phyloP scores from a whole-genome alignment of 352 stramenopile species.

The Phytophthora pisi region DNA sequence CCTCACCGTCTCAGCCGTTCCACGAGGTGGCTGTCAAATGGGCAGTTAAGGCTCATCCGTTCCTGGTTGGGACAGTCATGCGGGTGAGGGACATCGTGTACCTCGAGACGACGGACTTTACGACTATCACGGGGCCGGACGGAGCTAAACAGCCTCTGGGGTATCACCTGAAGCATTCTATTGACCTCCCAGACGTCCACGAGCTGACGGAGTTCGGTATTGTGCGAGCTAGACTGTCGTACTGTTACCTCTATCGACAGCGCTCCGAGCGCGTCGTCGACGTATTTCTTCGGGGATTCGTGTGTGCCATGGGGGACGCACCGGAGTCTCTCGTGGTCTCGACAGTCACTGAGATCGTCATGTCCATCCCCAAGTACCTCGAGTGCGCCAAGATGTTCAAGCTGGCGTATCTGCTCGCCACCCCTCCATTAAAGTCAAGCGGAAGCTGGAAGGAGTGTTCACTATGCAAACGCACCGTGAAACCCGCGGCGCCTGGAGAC shows the following conservation, averaged over 20 bases:
- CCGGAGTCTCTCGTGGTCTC: constrained; percentile 54
- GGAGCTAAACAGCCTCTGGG: constrained; percentile 45
- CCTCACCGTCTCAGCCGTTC: constrained; percentile 52
- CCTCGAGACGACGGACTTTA: constrained; percentile 57
- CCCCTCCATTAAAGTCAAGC: constrained; percentile 8
- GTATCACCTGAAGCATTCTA: constrained; percentile 68
- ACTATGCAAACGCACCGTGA: constrained; percentile 24
- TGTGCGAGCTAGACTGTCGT: constrained; percentile 57
- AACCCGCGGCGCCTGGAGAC: constrained; percentile 3
- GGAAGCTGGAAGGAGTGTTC: constrained; percentile 3
- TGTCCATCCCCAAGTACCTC: constrained; percentile 56
- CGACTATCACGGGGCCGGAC: constrained; percentile 31
- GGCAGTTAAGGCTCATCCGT: constrained; percentile 55
- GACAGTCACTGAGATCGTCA: constrained; percentile 55
- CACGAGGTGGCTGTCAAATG: constrained; percentile 54
- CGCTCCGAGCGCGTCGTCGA: constrained; percentile 49
- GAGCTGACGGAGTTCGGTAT: constrained; percentile 37
- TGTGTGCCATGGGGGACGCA: constrained; percentile 53
- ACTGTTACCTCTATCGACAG: constrained; percentile 61
- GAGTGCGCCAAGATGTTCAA: constrained; percentile 59
- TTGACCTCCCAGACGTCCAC: constrained; percentile 47
- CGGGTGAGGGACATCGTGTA: constrained; percentile 64
- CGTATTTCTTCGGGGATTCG: constrained; percentile 48
- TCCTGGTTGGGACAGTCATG: constrained; percentile 52
- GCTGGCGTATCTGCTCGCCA: constrained; percentile 31